phyloP scores from a whole-genome alignment of 129 eudicot species.

The Calendula officinalis region DNA sequence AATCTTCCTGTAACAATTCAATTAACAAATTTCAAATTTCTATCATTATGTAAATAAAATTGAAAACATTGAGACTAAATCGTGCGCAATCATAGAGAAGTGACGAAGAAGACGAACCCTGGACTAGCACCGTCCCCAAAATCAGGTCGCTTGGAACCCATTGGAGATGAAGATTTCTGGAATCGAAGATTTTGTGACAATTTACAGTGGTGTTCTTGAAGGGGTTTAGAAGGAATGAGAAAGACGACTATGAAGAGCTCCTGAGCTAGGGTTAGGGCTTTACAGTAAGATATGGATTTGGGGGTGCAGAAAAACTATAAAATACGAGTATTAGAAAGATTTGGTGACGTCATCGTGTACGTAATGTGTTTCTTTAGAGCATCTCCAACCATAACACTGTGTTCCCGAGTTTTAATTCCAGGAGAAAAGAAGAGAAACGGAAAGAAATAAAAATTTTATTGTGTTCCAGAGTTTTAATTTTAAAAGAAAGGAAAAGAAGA shows the following conservation, averaged over 20 bases:
- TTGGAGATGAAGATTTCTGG: constrained; percentile 18
- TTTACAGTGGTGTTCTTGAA: no score
- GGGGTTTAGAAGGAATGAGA: not conserved
- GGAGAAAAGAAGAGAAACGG: no score
- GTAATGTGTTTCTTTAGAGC: no score
- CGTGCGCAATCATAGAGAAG: not conserved
- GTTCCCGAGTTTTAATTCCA: no score
- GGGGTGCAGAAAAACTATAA: not conserved
- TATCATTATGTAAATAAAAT: not conserved
- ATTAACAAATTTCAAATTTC: constrained; percentile 13
- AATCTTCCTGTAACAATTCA: constrained; percentile 58
- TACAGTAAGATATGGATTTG: constrained; percentile 19
- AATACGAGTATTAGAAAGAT: not conserved
- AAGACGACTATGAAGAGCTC: not conserved
- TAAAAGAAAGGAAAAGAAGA: no score
- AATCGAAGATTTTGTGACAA: constrained; percentile 9
- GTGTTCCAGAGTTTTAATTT: no score
- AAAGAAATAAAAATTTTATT: no score
- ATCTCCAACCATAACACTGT: no score
- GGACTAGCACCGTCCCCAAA: constrained; percentile 91
- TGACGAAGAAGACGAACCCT: constrained; percentile 47
- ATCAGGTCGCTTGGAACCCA: constrained; percentile 70
- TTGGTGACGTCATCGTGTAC: no score
- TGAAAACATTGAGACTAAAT: not conserved
- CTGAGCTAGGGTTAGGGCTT: constrained; percentile 39